Evolutionary conservation across 2,329 filamentous ascomycete genomes (phyloP).

Genomic region (Pseudogymnoascus sp.): DNA sequence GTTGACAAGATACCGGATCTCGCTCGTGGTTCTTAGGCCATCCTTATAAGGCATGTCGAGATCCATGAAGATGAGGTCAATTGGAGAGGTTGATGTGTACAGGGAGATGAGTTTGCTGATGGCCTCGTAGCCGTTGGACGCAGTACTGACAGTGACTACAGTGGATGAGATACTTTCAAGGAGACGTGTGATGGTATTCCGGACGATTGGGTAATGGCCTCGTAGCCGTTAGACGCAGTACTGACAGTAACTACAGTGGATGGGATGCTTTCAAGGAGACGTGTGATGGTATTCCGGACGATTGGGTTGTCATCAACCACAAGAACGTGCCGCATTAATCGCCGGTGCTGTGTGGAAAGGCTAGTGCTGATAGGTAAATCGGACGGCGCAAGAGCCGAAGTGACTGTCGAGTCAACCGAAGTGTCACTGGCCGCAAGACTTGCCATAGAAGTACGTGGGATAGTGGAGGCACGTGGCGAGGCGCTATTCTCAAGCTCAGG

Average conservation of each 20-base stretch:
- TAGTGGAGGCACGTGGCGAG: neutral
- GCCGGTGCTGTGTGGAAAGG: slow-evolving; percentile 5
- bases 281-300: slow-evolving; percentile 48
- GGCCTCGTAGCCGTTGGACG: slow-evolving; percentile 49
- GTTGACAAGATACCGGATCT: neutral
- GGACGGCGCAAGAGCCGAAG: neutral
- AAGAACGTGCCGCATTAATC: slow-evolving; percentile 32
- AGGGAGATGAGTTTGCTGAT: slow-evolving; percentile 40
- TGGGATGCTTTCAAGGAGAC: slow-evolving; percentile 40
- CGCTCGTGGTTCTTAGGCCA: neutral
- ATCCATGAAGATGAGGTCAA: slow-evolving; percentile 58
- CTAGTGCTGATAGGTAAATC: neutral
- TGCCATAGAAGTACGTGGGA: neutral
- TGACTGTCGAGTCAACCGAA: neutral
- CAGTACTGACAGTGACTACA: slow-evolving; percentile 33
- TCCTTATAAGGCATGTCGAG: slow-evolving; percentile 56
- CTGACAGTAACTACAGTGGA: slow-evolving; percentile 32
- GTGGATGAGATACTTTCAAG: slow-evolving; percentile 37
- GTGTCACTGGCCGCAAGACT: neutral
- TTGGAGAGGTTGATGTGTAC: neutral
- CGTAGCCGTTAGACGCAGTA: slow-evolving; percentile 45
- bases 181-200: slow-evolving; percentile 44
- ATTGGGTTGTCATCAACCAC: slow-evolving; percentile 54
- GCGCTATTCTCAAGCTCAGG: neutral
- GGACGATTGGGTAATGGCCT: slow-evolving; percentile 52